phyloP scores from a whole-genome alignment of 1,139 yeast species.

The Protomyces inouyei region DNA sequence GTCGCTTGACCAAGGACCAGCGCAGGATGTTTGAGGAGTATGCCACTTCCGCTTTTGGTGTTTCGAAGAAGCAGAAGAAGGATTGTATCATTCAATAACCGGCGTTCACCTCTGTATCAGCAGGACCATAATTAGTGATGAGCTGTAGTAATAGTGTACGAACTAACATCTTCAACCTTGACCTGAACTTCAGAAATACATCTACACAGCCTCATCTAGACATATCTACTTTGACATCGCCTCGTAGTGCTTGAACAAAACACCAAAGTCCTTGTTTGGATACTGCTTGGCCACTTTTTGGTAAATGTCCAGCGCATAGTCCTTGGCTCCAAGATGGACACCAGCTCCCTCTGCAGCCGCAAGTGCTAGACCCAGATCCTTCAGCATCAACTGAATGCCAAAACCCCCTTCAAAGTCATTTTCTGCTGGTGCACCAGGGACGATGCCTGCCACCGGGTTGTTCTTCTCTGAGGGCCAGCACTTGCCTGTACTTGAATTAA shows the following conservation, averaged over 20 bases:
- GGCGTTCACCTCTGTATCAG: neutral
- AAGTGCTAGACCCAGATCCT: slow-evolving; percentile 55
- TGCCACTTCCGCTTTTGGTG: slow-evolving; percentile 9
- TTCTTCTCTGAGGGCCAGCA: slow-evolving; percentile 60
- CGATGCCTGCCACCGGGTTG: slow-evolving; percentile 55
- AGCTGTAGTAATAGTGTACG: too few species aligned
- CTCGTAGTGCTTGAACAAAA: slow-evolving; percentile 36
- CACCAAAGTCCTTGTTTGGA: slow-evolving; percentile 39
- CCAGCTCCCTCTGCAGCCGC: slow-evolving; percentile 44
- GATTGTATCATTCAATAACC: slow-evolving; percentile 3
- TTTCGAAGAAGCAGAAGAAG: slow-evolving; percentile 5
- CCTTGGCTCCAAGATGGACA: slow-evolving; percentile 36
- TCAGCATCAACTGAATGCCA: slow-evolving; percentile 52
- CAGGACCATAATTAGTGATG: too few species aligned
- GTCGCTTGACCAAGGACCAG: slow-evolving; percentile 10
- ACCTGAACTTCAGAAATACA: too few species aligned
- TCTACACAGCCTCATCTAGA: too few species aligned
- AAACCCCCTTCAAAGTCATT: slow-evolving; percentile 53
- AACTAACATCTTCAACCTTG: too few species aligned
- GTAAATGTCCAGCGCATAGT: slow-evolving; percentile 37
- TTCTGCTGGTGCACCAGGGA: slow-evolving; percentile 48
- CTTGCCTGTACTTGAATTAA: slow-evolving; percentile 56
- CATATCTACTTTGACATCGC: neutral
- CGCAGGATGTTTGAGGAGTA: slow-evolving; percentile 23
- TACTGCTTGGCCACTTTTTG: slow-evolving; percentile 35